phyloP scores from a whole-genome alignment of 106 monocot species.

The Phalaenopsis aphrodite region DNA sequence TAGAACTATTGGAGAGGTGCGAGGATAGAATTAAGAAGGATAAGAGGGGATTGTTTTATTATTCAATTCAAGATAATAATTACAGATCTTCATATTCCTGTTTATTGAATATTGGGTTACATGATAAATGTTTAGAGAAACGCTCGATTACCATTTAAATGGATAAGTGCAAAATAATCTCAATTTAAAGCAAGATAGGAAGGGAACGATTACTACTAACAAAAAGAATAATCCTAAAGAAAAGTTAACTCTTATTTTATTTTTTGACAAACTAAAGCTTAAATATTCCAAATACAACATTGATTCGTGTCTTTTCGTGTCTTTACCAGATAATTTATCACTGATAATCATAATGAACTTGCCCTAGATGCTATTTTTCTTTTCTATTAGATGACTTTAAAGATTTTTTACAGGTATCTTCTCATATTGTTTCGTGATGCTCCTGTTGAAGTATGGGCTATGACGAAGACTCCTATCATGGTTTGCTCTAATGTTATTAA shows the following conservation, averaged over 20 bases:
- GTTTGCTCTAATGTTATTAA: slow-evolving; percentile 25
- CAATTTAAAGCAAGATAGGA: neutral
- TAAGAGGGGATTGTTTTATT: neutral
- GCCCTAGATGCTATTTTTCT: neutral
- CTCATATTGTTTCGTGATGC: slow-evolving; percentile 98
- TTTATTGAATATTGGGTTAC: neutral
- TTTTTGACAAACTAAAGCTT: neutral
- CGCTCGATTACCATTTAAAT: neutral
- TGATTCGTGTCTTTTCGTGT: neutral
- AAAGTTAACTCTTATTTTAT: neutral
- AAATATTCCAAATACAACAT: neutral
- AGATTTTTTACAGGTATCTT: slow-evolving; percentile 69
- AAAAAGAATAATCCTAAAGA: neutral
- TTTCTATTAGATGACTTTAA: slow-evolving; percentile 8
- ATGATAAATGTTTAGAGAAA: neutral
- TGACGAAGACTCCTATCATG: slow-evolving; percentile 98
- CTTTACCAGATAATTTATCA: neutral
- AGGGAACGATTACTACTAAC: neutral
- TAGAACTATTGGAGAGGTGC: neutral
- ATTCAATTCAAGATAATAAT: neutral
- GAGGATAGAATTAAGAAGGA: neutral
- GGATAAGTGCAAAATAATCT: neutral
- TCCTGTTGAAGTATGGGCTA: slow-evolving; percentile 99
- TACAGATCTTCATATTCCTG: neutral
- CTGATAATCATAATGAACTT: neutral